Evolutionary conservation across 2,329 filamentous ascomycete genomes (phyloP), one percentile per base, ranked within the genome.

Genomic region (Colletotrichum ledebouriae): DNA sequence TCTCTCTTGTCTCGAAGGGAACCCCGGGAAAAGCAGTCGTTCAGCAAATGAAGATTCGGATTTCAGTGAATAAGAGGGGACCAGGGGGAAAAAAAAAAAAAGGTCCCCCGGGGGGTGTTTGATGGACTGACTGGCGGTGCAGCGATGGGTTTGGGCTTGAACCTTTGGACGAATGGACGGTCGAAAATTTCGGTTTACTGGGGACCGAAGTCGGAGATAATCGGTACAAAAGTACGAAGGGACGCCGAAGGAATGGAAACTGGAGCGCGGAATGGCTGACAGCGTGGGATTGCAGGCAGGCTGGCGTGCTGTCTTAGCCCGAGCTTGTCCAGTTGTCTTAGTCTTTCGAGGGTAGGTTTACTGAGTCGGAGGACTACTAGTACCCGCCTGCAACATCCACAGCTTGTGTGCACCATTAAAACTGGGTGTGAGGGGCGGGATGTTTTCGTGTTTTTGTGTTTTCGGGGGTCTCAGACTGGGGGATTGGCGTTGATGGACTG

Each of bases 191-290:
- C 61, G 60, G 61, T 61, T 69, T 50, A 69, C 66, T 66, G 56
- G 66, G 55, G 61, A 56, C 66, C 66, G 66, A 69, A 69, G 61
- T 69, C 66, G 66, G 66, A 69, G 66, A 68, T 59, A 69, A 15
- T 69, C 66, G 61, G 66, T 66, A 69, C 61, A 55, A 66, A 39
- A 39, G 37, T 15, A 39, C 37, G 2, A 1, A 39, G 37, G 55
- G 61, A 55, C 60, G 41, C 55, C 66, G 66, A 69, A 63, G 59
- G 52, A 53, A 50, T 12, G 37, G 37, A 39, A 39, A 53, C 37
- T 39, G 37, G 37, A 39, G 13, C 37, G 9, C 37, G 37, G 37
- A 39, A 39, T 57, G 59, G 60, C 22, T 58, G 17, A 25, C 59
- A 37, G 46, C 60, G 10, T 50, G 46, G 46, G 65, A 68, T 62